Evolutionary conservation across 2,329 filamentous ascomycete species (phyloP).

Genomic region (Colletotrichum orbiculare): DNA sequence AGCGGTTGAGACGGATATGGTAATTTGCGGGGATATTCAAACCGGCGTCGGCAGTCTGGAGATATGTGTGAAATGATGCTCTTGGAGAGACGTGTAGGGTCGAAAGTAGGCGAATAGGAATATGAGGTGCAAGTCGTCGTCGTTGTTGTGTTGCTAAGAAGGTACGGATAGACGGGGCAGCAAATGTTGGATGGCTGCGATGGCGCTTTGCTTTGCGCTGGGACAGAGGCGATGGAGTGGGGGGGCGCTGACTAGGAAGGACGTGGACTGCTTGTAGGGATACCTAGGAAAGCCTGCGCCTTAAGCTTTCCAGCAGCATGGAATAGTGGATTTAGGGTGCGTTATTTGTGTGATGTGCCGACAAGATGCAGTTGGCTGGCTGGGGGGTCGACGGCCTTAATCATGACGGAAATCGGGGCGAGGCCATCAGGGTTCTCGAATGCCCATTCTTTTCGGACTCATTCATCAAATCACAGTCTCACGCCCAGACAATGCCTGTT

Average conservation of each 20-base stretch:
- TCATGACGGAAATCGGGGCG: slow-evolving; percentile 3
- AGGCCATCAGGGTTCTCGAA: slow-evolving; percentile 24
- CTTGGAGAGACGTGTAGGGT: too few species aligned
- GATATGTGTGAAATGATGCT: too few species aligned
- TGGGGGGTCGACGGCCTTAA: slow-evolving; percentile 6
- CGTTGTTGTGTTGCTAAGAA: slow-evolving; percentile 13
- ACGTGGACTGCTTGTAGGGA: neutral
- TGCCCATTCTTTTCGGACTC: slow-evolving; percentile 10
- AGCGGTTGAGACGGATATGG: neutral
- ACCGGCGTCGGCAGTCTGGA: too few species aligned
- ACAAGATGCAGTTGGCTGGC: slow-evolving; percentile 8
- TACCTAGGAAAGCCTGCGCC: slow-evolving; percentile 18
- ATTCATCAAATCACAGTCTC: slow-evolving; percentile 16
- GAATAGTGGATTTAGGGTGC: slow-evolving; percentile 29
- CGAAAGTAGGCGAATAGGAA: too few species aligned
- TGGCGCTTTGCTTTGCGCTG: slow-evolving; percentile 11
- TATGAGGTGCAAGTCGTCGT: too few species aligned
- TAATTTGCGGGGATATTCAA: neutral
- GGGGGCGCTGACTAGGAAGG: slow-evolving; percentile 5
- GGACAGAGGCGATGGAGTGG: neutral
- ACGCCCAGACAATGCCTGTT: slow-evolving; percentile 30
- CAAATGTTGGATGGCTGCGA: slow-evolving; percentile 7
- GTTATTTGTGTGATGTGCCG: slow-evolving; percentile 24
- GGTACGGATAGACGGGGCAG: slow-evolving; percentile 25
- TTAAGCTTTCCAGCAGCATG: slow-evolving; percentile 30